Evolutionary conservation across 345 rosid genomes (phyloP), one percentile per base, ranked within the genome.

Genomic region (Orychophragmus violaceus): DNA sequence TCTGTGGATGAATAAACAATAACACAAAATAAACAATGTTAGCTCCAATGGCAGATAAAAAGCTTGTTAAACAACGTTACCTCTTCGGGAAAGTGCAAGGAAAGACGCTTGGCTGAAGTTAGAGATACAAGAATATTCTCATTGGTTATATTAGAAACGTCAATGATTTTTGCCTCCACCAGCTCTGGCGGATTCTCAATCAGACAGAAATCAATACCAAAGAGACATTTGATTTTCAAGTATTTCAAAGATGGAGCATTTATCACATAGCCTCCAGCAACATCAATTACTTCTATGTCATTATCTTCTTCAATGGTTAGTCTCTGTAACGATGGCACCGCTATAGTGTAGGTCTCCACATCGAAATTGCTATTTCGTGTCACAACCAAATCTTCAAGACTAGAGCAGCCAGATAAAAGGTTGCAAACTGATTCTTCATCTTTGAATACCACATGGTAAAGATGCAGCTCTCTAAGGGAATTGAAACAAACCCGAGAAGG

Each of bases 311-410:
- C 3, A 4, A 37, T 37, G 44, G 44, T 37, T 37, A 37, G 17
- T 18, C 46, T 41, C 46, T 41, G 46, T 1, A 41, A 0, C 1
- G 46, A 14, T 41, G 46, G 19, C 10, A 41, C 46, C 3, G 19
- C 21, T 1, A 41, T 41, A 41, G 46, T 41, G 19, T 14, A 63
- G 32, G 16, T 49, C 7, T 3, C 0, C 21, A 17, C 37, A 42
- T 27, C 18, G 0, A 2, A 0, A 9, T 1, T 8, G 32, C 8
- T n/a, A 2, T 27, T 0, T 27, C 13, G 22, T 4, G 0, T 0
- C 14, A 48, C 32, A 8, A 32, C 9, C 69, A 64, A 42, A 60
- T 60, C 37, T 60, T 60, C 16, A n/a, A n/a, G n/a, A n/a, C n/a
- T n/a, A n/a, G n/a, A n/a, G n/a, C n/a, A n/a, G n/a, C n/a, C n/a